phyloP scores from a whole-genome alignment of 176 grass and related monocot genomes.

The Eremochloa ophiuroides region DNA sequence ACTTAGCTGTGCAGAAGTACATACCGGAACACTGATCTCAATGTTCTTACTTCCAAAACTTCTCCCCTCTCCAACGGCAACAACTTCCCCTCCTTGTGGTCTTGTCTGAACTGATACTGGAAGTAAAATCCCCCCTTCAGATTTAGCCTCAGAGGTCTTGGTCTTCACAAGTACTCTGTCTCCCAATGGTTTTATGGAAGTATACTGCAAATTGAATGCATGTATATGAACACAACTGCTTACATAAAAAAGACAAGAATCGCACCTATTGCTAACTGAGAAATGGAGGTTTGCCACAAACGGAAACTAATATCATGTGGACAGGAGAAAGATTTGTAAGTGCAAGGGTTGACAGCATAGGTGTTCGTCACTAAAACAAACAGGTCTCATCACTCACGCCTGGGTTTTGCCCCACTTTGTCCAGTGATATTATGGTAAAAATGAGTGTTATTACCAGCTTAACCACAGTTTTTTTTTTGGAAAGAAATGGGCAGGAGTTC shows the following conservation, averaged over 20 bases:
- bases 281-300: neutral
- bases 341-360: neutral
- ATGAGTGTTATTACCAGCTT: neutral
- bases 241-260: conserved; percentile 1
- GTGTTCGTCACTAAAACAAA: neutral
- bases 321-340: neutral
- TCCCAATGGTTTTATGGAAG: conserved; percentile 70
- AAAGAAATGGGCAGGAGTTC: neutral
- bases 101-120: conserved; percentile 67
- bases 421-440: neutral
- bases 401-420: neutral
- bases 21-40: conserved; percentile 68
- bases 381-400: neutral
- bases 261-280: neutral
- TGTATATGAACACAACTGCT: neutral
- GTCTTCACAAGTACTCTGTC: conserved; percentile 74
- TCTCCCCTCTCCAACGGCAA: conserved; percentile 71
- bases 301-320: neutral
- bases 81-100: conserved; percentile 70
- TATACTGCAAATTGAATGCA: conserved; percentile 58
- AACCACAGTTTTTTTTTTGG: neutral
- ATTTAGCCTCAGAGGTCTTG: conserved; percentile 72
- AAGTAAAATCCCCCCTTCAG: conserved; percentile 77
- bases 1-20: conserved; percentile 12
- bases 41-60: conserved; percentile 48